Conservation (phyloP, 2,329 filamentous ascomycete species). For the Neopestalotiopsis sp. region DNA sequence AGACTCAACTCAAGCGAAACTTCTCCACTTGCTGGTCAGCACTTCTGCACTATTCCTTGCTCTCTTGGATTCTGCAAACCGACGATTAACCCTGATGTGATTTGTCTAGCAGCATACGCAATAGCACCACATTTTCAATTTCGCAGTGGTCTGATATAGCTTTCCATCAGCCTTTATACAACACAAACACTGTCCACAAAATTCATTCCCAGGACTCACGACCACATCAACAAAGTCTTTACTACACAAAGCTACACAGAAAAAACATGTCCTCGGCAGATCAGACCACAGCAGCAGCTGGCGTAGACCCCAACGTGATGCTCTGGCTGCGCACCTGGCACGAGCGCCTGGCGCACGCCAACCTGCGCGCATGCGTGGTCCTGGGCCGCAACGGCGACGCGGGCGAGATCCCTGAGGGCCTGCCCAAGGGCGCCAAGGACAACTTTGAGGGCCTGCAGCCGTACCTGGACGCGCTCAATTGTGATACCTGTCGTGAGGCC, state of each 20-base stretch:
- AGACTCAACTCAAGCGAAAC: background rate
- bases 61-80: background rate
- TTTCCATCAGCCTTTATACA: too few relatives aligned
- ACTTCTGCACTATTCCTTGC: background rate
- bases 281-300: background rate
- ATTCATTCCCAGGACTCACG: background rate
- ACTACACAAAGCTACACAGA: too few relatives aligned
- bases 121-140: background rate
- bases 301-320: conserved; percentile 5
- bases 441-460: conserved; percentile 11
- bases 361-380: conserved; percentile 2
- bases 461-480: conserved; percentile 11
- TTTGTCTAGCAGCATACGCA: background rate
- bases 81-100: background rate
- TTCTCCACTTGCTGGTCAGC: background rate
- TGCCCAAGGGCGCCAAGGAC: background rate
- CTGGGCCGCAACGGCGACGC: conserved; percentile 11
- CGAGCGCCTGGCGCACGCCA: conserved; percentile 9
- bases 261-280: background rate
- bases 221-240: too few relatives aligned
- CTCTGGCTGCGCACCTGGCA: conserved; percentile 5
- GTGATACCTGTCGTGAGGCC: background rate
- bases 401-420: conserved; percentile 5
- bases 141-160: too few relatives aligned
- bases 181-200: background rate